Evolutionary conservation across 1,284 basidiomycete species (phyloP), one percentile per base, ranked within the genome.

Genomic region (Marasmius tenuissimus): DNA sequence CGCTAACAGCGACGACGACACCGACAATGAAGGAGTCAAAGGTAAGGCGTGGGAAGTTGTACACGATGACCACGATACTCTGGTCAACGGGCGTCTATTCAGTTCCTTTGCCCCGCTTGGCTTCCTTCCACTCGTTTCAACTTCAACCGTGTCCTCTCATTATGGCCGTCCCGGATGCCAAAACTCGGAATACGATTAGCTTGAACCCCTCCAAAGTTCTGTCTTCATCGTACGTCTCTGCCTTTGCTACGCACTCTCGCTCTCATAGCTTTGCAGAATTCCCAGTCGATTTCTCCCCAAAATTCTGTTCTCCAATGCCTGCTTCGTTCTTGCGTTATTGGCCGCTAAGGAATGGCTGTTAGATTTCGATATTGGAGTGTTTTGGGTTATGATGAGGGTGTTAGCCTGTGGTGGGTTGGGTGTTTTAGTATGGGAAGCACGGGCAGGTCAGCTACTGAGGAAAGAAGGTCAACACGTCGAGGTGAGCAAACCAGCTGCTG

Each of bases 311-410:
- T 84, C 85, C 0, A 86, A 89, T 73, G 72, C 84, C 37, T 73
- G 88, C 55, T 84, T 88, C 60, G 87, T 87, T 35, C 72, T 85
- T n/a, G 79, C 86, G 9, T 73, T 89, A 48, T 82, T 85, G 72
- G 80, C 83, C 2, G 79, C 82, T 47, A 90, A 88, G 73, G 86
- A 87, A 67, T 85, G 84, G 76, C 72, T 91, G 3, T 74, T 92
- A 53, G 77, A 82, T 22, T 80, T 81, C 54, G 85, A 90, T 72
- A 81, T 87, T 20, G 87, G 87, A 11, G 82, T 88, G 6, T 88
- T 91, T 69, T 91, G 89, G 91, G 77, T 89, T 20, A 77, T 88
- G 35, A 86, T 91, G 75, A 77, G 89, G 63, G 79, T 89, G 49
- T 76, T 92, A 57, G 87, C 86, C 4, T 85, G 85, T 66, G 87